Conservation (phyloP, 83 land plant species). For the Picea abies region DNA sequence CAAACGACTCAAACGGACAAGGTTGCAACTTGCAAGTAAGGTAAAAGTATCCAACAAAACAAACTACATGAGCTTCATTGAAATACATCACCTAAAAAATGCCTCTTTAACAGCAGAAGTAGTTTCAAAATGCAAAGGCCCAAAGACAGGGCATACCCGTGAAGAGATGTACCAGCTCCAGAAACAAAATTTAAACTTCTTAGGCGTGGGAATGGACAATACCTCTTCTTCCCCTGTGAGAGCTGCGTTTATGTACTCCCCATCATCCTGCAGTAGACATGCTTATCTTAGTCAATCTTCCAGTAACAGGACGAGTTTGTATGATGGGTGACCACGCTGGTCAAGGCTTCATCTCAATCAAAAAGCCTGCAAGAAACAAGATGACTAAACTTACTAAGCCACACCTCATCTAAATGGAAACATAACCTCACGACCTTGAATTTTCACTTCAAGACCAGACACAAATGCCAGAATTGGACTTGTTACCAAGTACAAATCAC, state of each 20-base stretch:
- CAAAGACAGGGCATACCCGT: background rate
- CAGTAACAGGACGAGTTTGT: slow-evolving; percentile 28
- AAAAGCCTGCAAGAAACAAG: slow-evolving; percentile 50
- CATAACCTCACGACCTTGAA: slow-evolving; percentile 7
- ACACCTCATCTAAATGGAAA: slow-evolving; percentile 21
- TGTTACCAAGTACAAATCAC: background rate
- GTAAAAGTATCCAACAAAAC: no score
- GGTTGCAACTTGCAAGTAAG: no score
- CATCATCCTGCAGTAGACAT: slow-evolving; percentile 76
- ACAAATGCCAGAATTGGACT: background rate
- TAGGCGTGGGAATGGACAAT: slow-evolving; percentile 28
- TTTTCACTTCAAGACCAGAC: background rate
- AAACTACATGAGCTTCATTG: no score
- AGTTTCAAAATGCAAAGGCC: no score
- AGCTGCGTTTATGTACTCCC: slow-evolving; percentile 58
- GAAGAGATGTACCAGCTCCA: slow-evolving; percentile 7
- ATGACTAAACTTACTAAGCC: slow-evolving; percentile 45
- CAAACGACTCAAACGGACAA: no score
- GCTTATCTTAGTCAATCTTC: slow-evolving; percentile 52
- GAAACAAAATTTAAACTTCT: slow-evolving; percentile 11
- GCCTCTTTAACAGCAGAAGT: no score
- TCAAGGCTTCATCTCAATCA: slow-evolving; percentile 31
- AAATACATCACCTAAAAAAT: no score
- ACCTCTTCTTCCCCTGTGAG: slow-evolving; percentile 62
- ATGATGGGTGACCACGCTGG: slow-evolving; percentile 28